Conservation (phyloP, 1,284 basidiomycete species). For the Fomitopsis pinicola region DNA sequence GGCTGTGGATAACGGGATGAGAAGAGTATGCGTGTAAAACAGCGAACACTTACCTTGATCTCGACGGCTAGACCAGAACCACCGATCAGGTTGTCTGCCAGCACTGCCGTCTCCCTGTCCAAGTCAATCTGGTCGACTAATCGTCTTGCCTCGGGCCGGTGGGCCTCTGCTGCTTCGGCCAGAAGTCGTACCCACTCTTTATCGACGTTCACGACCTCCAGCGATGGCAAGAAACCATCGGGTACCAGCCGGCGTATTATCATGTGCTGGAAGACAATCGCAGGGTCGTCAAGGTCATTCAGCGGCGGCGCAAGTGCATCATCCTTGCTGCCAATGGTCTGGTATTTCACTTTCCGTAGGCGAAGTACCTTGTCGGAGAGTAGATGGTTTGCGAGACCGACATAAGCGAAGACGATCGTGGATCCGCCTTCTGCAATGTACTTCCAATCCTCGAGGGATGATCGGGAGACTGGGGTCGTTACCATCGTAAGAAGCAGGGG, state of each 20-base stretch:
- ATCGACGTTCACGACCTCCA: slow-evolving; percentile 50
- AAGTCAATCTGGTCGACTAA: slow-evolving; percentile 55
- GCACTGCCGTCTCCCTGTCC: slow-evolving; percentile 48
- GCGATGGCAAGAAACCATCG: slow-evolving; percentile 48
- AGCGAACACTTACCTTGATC: slow-evolving; percentile 66
- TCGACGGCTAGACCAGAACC: slow-evolving; percentile 66
- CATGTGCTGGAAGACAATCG: slow-evolving; percentile 57
- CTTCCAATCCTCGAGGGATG: slow-evolving; percentile 61
- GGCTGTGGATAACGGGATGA: slow-evolving; percentile 48
- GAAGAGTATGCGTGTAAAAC: background rate
- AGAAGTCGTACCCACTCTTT: slow-evolving; percentile 61
- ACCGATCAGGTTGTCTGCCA: slow-evolving; percentile 75
- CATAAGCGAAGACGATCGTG: slow-evolving; percentile 81
- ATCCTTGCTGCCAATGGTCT: background rate
- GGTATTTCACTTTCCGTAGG: slow-evolving; percentile 52
- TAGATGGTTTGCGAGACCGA: slow-evolving; percentile 40
- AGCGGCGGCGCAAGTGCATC: background rate
- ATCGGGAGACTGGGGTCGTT: slow-evolving; percentile 21
- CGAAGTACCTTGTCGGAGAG: slow-evolving; percentile 71
- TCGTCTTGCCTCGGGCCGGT: slow-evolving; percentile 54
- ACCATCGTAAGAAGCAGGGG: background rate
- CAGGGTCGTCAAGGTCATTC: slow-evolving; percentile 49
- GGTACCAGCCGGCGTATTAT: slow-evolving; percentile 63
- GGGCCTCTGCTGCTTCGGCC: slow-evolving; percentile 37
- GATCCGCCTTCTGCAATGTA: slow-evolving; percentile 91